These are phyloP conservation scores for Lomentospora prolificans DNA, from an alignment of 2,329 filamentous ascomycete genomes.

Conservation along the genomic window DNA sequence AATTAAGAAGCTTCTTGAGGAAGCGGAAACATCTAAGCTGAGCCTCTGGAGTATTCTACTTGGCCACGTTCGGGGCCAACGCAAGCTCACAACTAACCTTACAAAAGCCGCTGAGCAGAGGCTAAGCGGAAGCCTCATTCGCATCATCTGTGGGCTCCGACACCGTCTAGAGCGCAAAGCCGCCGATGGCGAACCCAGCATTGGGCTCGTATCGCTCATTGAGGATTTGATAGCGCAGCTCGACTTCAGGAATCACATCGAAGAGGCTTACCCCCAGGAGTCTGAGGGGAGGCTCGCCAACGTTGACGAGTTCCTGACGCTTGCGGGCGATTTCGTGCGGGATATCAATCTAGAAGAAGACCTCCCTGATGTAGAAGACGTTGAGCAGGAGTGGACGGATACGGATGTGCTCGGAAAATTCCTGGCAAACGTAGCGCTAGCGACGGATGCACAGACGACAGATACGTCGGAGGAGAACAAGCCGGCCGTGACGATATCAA, in stretches of 20 bases:
- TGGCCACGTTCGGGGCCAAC: conserved; percentile 41
- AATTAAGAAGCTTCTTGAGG: conserved; percentile 61
- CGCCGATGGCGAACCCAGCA: conserved; percentile 18
- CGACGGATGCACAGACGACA: conserved; percentile 63
- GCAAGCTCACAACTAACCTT: conserved; percentile 37
- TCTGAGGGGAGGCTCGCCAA: conserved; percentile 78
- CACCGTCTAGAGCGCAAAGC: conserved; percentile 17
- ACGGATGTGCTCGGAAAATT: conserved; percentile 61
- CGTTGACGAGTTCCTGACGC: conserved; percentile 73
- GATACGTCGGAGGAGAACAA: conserved; percentile 49
- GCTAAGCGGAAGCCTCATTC: conserved; percentile 39
- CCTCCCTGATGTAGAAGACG: conserved; percentile 58
- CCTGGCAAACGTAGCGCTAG: conserved; percentile 82
- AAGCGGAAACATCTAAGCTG: conserved; percentile 60
- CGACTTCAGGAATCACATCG: conserved; percentile 63
- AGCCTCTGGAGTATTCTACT: conserved; percentile 68
- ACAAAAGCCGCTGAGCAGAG: conserved; percentile 41
- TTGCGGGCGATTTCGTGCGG: conserved; percentile 62
- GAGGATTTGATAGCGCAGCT: conserved; percentile 52
- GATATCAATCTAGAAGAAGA: conserved; percentile 24
- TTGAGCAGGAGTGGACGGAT: conserved; percentile 55
- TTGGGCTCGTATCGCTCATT: conserved; percentile 37
- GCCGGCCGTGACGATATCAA: conserved; percentile 77
- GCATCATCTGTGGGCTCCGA: conserved; percentile 26
- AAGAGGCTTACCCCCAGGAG: conserved; percentile 61